A percentile compares a stretch with the other conserved stretches of the same genome.
phyloP scores from a whole-genome alignment of 495 filamentous ascomycete species.

The Talaromyces stipitatus region DNA sequence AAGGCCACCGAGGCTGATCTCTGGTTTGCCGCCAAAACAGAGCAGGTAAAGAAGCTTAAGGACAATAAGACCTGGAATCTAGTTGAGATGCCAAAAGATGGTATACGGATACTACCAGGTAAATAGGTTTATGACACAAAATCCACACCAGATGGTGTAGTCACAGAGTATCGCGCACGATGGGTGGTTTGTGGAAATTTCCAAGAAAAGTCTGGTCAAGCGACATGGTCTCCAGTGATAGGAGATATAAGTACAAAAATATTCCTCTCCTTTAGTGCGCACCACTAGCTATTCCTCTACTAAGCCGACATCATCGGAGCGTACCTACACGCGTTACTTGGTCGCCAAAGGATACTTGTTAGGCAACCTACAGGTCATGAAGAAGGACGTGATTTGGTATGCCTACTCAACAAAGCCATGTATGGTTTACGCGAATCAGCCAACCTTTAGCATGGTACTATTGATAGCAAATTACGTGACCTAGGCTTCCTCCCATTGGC shows the following conservation, averaged over 20 bases:
- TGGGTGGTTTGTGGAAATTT: slow-evolving; percentile 5
- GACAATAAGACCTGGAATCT: slow-evolving; percentile 2
- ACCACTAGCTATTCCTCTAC: neutral
- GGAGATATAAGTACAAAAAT: neutral
- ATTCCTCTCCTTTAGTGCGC: neutral
- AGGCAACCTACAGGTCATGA: neutral
- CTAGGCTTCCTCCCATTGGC: neutral
- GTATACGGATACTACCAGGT: neutral
- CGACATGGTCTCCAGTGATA: neutral
- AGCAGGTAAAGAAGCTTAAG: neutral
- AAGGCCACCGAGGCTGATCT: neutral
- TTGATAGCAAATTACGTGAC: neutral
- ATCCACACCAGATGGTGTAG: neutral
- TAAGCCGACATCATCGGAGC: neutral
- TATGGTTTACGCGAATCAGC: neutral
- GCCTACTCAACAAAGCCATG: neutral
- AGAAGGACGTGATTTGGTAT: neutral
- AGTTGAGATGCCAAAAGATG: neutral
- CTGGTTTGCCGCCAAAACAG: neutral
- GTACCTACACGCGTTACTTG: neutral
- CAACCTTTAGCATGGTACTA: neutral
- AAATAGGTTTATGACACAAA: slow-evolving; percentile 5
- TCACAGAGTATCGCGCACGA: neutral
- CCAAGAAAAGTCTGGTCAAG: neutral
- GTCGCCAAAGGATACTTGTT: neutral